Conservation (phyloP, 2,329 filamentous ascomycete genomes). For the Exophiala alcalophila region DNA sequence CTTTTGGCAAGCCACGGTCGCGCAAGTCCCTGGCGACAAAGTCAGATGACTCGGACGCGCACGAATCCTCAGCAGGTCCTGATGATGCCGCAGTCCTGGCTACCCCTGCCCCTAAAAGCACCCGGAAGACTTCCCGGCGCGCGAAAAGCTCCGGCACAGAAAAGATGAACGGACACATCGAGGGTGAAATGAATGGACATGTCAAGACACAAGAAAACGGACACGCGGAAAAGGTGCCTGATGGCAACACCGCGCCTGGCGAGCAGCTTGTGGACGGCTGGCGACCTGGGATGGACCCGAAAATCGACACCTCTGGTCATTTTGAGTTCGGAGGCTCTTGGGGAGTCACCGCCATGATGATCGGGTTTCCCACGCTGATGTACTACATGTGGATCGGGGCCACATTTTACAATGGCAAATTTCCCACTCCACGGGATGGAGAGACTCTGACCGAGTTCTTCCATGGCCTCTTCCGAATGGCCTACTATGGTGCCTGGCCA, state of each 20-base stretch:
- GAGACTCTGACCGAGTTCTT: constrained; percentile 70
- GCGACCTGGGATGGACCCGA: constrained; percentile 42
- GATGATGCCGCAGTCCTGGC: constrained; percentile 7
- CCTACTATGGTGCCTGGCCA: constrained; percentile 83
- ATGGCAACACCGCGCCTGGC: constrained; percentile 6
- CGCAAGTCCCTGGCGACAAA: constrained; percentile 23
- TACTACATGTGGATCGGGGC: constrained; percentile 99
- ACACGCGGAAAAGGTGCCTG: constrained; percentile 6
- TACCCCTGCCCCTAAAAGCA: constrained; percentile 5
- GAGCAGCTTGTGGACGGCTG: constrained; percentile 41
- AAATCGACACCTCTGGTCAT: constrained; percentile 49
- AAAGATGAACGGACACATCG: constrained; percentile 15
- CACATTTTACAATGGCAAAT: constrained; percentile 82
- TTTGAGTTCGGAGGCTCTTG: constrained; percentile 83
- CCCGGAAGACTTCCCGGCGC: constrained; percentile 7
- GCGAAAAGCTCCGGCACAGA: not conserved
- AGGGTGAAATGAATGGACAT: constrained; percentile 18
- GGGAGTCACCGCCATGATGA: constrained; percentile 83
- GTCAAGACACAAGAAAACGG: constrained; percentile 11
- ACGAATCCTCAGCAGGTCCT: constrained; percentile 15
- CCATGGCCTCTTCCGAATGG: constrained; percentile 65
- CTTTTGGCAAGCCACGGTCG: constrained; percentile 21
- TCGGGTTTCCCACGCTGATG: constrained; percentile 90
- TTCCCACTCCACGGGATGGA: constrained; percentile 65
- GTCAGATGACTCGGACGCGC: constrained; percentile 22